Evolutionary conservation across 345 rosid genomes (phyloP).

Genomic region (Pistacia atlantica): DNA sequence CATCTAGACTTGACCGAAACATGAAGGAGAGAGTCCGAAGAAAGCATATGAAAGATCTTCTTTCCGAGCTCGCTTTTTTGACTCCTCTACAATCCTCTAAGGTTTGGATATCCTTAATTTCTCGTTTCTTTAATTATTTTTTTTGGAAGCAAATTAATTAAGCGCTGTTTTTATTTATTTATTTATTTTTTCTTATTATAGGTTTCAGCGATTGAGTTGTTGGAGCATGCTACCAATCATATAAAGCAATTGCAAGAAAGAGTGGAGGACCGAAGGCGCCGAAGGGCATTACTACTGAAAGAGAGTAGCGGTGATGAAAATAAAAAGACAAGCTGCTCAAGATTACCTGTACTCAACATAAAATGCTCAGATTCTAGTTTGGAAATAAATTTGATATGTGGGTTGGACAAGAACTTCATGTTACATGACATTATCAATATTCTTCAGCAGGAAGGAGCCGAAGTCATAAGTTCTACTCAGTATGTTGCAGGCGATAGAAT

Average conservation of each 20-base stretch:
- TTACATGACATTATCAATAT: slow-evolving; percentile 25
- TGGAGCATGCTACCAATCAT: background rate
- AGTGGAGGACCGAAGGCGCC: background rate
- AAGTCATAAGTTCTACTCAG: slow-evolving; percentile 28
- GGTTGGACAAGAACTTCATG: slow-evolving; percentile 20
- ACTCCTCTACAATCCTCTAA: background rate
- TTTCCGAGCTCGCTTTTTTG: background rate
- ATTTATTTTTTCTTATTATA: background rate
- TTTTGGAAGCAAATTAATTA: no score
- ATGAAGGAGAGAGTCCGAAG: slow-evolving; percentile 15
- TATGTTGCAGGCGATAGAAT: slow-evolving; percentile 21
- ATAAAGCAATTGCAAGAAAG: slow-evolving; percentile 6
- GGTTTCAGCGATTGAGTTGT: slow-evolving; percentile 7
- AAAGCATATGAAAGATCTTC: background rate
- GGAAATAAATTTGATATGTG: slow-evolving; percentile 27
- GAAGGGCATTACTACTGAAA: background rate
- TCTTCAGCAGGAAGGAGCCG: slow-evolving; percentile 40
- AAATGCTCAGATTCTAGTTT: slow-evolving; percentile 20
- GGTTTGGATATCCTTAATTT: background rate
- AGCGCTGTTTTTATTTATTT: no score
- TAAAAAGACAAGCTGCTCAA: background rate
- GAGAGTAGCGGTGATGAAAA: background rate
- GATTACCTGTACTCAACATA: slow-evolving; percentile 22
- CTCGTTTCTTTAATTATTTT: background rate
- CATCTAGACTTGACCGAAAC: background rate